These are phyloP conservation scores for Coemansia brasiliensis DNA, from an alignment of 192 early-diverging fungal genomes.

Conservation along the genomic window DNA sequence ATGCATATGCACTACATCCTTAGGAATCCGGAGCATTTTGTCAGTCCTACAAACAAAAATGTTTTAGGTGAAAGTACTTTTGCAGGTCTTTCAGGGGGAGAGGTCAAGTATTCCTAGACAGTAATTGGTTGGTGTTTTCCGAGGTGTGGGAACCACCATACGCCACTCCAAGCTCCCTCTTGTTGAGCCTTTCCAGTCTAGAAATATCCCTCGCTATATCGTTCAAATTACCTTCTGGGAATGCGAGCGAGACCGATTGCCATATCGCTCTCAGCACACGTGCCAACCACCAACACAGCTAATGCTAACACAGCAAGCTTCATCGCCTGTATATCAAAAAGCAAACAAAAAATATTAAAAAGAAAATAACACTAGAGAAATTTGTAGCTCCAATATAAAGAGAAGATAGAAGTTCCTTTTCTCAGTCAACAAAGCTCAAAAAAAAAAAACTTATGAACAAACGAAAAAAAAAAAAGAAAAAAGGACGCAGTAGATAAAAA, in stretches of 20 bases:
- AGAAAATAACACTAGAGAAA: constrained; percentile 1
- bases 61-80: too few species aligned
- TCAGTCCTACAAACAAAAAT: constrained; percentile 6
- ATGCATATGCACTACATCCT: not conserved
- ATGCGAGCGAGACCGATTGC: not conserved
- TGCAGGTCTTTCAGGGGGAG: too few species aligned
- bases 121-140: too few species aligned
- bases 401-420: too few species aligned
- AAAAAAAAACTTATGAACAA: constrained; percentile 1
- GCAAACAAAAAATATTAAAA: not conserved
- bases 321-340: constrained; percentile 1
- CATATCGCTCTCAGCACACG: not conserved
- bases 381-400: too few species aligned
- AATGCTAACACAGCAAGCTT: not conserved
- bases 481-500: not conserved
- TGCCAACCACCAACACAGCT: not conserved
- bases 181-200: too few species aligned
- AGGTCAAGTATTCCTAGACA: too few species aligned
- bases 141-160: too few species aligned
- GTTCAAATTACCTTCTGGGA: not conserved
- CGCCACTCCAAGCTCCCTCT: too few species aligned
- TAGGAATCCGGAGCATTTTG: constrained; percentile 15
- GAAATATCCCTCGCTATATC: too few species aligned
- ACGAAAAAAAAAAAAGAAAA: constrained; percentile 2
- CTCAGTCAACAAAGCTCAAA: not conserved